Evolutionary conservation across 2,329 filamentous ascomycete genomes (phyloP).

Genomic region (Aspergillus puulaauensis): DNA sequence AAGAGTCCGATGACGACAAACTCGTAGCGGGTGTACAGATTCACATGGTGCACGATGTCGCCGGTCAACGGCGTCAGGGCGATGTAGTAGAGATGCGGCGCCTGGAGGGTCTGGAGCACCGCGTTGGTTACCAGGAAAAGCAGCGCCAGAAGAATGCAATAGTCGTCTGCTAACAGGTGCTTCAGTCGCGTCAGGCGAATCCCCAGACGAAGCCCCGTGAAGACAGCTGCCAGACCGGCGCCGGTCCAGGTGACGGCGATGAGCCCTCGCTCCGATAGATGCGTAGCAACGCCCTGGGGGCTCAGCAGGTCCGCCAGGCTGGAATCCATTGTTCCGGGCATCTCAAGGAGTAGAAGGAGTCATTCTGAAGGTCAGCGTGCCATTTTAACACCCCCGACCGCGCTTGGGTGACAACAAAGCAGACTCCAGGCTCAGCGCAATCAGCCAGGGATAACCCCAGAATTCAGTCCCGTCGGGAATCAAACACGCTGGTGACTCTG

Average conservation of each 20-base stretch:
- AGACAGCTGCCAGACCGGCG: conserved; percentile 16
- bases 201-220: conserved; percentile 13
- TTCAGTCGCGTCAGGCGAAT: conserved; percentile 18
- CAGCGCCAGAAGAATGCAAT: conserved; percentile 18
- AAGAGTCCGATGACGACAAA: conserved; percentile 24
- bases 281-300: conserved; percentile 10
- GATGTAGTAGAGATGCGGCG: conserved; percentile 21
- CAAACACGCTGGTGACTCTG: too few species aligned
- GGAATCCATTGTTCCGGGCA: background rate
- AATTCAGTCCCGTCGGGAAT: too few species aligned
- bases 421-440: too few species aligned
- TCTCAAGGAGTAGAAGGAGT: background rate
- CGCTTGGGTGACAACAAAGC: too few species aligned
- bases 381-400: background rate
- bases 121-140: conserved; percentile 19
- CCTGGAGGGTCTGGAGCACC: conserved; percentile 19
- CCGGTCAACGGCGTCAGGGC: conserved; percentile 6
- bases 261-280: conserved; percentile 15
- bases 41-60: conserved; percentile 16
- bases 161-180: conserved; percentile 19
- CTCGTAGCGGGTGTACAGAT: conserved; percentile 14
- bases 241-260: conserved; percentile 21
- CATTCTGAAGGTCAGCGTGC: background rate
- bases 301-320: background rate
- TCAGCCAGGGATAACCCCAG: too few species aligned